phyloP scores from a whole-genome alignment of 257 asterid species.

The Solanum medicagineum region DNA sequence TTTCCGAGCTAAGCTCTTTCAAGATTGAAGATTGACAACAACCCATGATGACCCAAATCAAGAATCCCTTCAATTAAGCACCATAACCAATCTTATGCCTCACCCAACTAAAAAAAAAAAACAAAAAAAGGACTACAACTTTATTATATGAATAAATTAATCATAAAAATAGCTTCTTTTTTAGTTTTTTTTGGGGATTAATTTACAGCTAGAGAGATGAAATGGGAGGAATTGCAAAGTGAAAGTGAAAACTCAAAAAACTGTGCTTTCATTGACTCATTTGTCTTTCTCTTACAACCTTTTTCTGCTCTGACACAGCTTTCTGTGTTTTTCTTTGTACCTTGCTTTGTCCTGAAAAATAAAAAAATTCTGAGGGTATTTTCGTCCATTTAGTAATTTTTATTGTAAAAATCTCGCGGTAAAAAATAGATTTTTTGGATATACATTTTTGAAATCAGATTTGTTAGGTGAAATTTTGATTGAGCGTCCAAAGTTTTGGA shows the following conservation, averaged over 20 bases:
- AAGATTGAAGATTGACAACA: conserved; percentile 44
- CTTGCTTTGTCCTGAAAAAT: background rate
- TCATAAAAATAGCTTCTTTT: background rate
- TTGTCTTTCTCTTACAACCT: background rate
- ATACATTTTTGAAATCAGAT: background rate
- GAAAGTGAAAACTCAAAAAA: background rate
- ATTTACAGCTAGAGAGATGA: background rate
- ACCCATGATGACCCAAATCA: conserved; percentile 51
- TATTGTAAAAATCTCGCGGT: background rate
- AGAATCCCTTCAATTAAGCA: conserved; percentile 1
- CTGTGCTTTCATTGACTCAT: background rate
- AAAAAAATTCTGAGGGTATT: background rate
- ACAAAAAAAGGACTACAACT: background rate
- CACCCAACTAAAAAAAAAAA: background rate
- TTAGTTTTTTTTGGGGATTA: background rate
- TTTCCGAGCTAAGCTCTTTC: conserved; percentile 27
- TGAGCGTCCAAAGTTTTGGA: background rate
- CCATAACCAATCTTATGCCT: background rate
- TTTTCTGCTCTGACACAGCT: background rate
- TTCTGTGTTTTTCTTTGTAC: background rate
- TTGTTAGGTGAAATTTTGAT: background rate
- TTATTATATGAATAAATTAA: background rate
- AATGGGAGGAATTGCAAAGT: background rate
- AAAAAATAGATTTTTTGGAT: background rate
- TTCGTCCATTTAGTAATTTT: background rate